Percentiles rank a stretch among this genome's conserved stretches.
phyloP scores from a whole-genome alignment of 805 yeast genomes.

The Wickerhamiella azyma region DNA sequence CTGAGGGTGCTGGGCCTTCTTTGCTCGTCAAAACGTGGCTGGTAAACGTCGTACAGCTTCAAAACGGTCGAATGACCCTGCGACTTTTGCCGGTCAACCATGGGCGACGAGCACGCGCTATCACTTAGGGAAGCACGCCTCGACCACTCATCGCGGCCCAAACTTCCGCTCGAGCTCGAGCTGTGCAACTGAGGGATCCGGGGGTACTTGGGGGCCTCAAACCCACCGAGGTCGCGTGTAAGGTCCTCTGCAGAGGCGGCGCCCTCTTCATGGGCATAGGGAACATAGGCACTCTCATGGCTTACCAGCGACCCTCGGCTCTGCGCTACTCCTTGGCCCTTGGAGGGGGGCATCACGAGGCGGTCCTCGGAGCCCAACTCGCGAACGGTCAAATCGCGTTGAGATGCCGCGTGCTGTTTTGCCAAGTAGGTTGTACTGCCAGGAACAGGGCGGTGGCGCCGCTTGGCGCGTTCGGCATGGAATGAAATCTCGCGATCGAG shows the following conservation, averaged over 20 bases:
- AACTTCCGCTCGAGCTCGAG: neutral
- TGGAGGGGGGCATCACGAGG: neutral
- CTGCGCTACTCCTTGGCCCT: neutral
- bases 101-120: neutral
- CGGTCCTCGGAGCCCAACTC: neutral
- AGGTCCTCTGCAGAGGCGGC: conserved; percentile 2
- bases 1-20: neutral
- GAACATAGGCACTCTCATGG: neutral
- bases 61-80: conserved; percentile 10
- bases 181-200: neutral
- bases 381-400: conserved; percentile 2
- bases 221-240: conserved; percentile 1
- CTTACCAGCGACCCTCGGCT: neutral
- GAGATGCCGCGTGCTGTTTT: conserved; percentile 7
- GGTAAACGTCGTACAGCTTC: conserved; percentile 8
- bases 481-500: conserved; percentile 26
- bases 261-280: conserved; percentile 1
- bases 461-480: conserved; percentile 15
- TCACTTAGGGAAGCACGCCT: conserved; percentile 1
- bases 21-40: conserved; percentile 1
- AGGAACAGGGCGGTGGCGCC: conserved; percentile 2
- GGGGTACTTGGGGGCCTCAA: conserved; percentile 6
- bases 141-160: neutral
- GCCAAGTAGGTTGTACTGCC: conserved; percentile 3
- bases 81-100: conserved; percentile 6